A percentile compares a stretch with the other conserved stretches of the same genome.
Evolutionary conservation across 2,329 filamentous ascomycete species (phyloP).

Genomic region (Fonsecaea erecta): DNA sequence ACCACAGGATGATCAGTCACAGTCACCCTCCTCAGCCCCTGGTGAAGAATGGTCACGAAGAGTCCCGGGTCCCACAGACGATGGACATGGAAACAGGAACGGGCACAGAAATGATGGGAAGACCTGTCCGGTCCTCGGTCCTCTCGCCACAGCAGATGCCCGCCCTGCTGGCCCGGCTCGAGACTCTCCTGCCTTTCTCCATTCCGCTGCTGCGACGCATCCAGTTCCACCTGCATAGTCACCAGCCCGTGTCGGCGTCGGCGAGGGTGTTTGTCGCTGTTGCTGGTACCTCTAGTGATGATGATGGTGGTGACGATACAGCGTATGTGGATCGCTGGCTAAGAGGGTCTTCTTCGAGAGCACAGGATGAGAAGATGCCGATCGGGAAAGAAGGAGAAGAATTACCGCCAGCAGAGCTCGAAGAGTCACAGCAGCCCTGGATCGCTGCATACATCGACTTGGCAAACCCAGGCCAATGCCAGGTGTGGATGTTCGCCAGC

Average conservation of each 20-base stretch:
- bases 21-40: not conserved
- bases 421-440: too few species aligned
- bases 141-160: slow-evolving; percentile 17
- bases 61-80: too few species aligned
- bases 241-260: slow-evolving; percentile 41
- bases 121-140: slow-evolving; percentile 10
- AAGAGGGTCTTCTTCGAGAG: not conserved
- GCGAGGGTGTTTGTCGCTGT: slow-evolving; percentile 36
- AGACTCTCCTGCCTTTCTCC: slow-evolving; percentile 46
- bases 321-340: slow-evolving; percentile 7
- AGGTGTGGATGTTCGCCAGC: slow-evolving; percentile 49
- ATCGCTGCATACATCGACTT: slow-evolving; percentile 50
- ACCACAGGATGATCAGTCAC: not conserved
- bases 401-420: not conserved
- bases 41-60: not conserved
- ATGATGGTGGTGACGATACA: not conserved
- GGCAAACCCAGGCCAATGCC: slow-evolving; percentile 46
- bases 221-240: slow-evolving; percentile 44
- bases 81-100: not conserved
- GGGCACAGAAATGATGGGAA: not conserved
- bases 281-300: not conserved
- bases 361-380: not conserved
- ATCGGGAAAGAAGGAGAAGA: not conserved
- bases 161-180: slow-evolving; percentile 35
- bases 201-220: slow-evolving; percentile 46